phyloP scores from a whole-genome alignment of 805 yeast species.

The Jamesozyma hellenica region DNA sequence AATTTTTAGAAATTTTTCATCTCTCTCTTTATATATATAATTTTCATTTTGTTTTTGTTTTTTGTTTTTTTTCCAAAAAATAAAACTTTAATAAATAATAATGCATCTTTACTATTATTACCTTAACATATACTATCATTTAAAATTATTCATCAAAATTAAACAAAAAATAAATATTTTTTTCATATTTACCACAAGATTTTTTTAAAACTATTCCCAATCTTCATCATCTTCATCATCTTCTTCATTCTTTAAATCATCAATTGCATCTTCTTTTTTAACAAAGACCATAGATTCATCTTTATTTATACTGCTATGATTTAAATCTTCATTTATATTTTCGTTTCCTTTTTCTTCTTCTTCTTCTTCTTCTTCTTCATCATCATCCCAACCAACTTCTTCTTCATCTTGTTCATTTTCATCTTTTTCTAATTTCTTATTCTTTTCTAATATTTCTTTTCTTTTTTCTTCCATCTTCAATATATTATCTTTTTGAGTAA shows the following conservation, averaged over 20 bases:
- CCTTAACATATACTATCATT: no score
- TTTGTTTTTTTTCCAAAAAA: no score
- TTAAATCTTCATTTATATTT: background rate
- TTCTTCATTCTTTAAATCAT: slow-evolving; percentile 21
- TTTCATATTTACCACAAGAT: no score
- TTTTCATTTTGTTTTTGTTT: background rate
- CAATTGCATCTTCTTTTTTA: slow-evolving; percentile 10
- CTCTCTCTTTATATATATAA: background rate
- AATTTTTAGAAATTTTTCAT: no score
- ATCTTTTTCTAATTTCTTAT: slow-evolving; percentile 20
- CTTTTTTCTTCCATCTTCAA: slow-evolving; percentile 55
- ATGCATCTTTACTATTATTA: no score
- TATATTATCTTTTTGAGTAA: slow-evolving; percentile 42
- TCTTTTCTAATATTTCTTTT: slow-evolving; percentile 45
- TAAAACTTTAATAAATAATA: no score
- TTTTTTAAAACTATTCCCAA: slow-evolving; percentile 51
- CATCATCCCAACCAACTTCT: slow-evolving; percentile 31
- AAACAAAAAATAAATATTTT: no score
- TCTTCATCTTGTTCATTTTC: slow-evolving; percentile 26
- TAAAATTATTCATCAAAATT: no score
- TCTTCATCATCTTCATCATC: slow-evolving; percentile 50
- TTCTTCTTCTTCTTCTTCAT: slow-evolving; percentile 17
- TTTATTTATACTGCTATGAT: background rate
- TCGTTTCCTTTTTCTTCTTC: slow-evolving; percentile 8
- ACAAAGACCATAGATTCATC: slow-evolving; percentile 13